phyloP scores from a whole-genome alignment of 1,139 yeast genomes.

The Lodderomyces margitis region DNA sequence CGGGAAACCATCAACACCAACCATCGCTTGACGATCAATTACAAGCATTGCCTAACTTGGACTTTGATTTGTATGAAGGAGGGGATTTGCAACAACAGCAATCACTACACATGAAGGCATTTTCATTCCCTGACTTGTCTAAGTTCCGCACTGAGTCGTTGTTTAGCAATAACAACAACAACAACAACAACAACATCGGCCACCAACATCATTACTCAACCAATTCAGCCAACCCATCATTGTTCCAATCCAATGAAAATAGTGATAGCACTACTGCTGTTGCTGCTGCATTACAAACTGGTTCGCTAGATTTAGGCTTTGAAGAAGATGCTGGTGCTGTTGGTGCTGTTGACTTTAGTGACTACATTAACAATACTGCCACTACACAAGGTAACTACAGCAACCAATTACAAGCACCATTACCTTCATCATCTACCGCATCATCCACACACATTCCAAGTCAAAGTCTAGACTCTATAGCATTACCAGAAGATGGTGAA shows the following conservation, averaged over 20 bases:
- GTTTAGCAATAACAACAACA: neutral
- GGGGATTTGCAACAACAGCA: neutral
- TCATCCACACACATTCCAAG: neutral
- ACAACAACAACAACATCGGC: neutral
- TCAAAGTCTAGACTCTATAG: neutral
- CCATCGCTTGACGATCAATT: constrained; percentile 9
- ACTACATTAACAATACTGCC: neutral
- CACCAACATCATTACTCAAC: neutral
- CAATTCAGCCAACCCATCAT: neutral
- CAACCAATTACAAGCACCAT: constrained; percentile 1
- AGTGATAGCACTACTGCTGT: neutral
- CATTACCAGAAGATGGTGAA: constrained; percentile 1
- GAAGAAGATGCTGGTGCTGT: neutral
- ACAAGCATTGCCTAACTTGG: constrained; percentile 6
- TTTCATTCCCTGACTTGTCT: constrained; percentile 30
- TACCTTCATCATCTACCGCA: neutral
- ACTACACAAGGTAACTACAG: too few relatives aligned
- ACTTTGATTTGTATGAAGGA: constrained; percentile 2
- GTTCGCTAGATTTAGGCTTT: neutral
- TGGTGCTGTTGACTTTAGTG: constrained; percentile 1
- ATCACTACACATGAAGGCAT: constrained; percentile 18
- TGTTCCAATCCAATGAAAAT: neutral
- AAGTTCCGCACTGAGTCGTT: constrained; percentile 13
- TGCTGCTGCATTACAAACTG: neutral
- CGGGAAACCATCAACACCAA: constrained; percentile 5